Conservation (phyloP, 805 yeast species). For the Diddensiella santjacobensis region DNA sequence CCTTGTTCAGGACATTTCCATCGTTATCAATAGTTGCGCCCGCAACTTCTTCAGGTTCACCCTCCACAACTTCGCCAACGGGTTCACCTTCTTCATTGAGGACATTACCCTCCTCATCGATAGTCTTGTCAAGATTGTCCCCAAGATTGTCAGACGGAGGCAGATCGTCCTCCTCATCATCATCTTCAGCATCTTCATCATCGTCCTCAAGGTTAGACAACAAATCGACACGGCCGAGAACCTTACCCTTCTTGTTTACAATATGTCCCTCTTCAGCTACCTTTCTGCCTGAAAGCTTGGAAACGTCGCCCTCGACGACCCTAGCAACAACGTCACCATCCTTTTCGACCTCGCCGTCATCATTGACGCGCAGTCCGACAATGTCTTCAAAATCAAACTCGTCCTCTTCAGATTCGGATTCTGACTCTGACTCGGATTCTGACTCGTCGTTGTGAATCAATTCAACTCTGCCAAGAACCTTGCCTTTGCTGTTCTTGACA, state of each 20-base stretch:
- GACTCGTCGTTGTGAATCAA: not conserved
- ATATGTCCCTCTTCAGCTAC: not conserved
- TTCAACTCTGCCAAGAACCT: not conserved
- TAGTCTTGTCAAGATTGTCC: not conserved
- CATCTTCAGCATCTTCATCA: not conserved
- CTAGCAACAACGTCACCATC: not conserved
- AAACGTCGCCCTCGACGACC: not conserved
- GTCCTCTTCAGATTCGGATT: not conserved
- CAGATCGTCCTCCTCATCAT: not conserved
- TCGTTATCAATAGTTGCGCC: not conserved
- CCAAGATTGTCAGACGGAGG: no score
- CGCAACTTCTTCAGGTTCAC: not conserved
- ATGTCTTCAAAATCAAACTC: constrained; percentile 18
- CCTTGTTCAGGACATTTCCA: not conserved
- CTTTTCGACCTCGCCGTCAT: constrained; percentile 16
- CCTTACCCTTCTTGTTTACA: not conserved
- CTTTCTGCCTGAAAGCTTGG: not conserved
- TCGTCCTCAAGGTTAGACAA: not conserved
- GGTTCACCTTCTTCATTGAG: not conserved
- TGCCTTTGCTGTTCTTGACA: not conserved
- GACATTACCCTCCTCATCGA: constrained; percentile 1
- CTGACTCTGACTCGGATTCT: not conserved
- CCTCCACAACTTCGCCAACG: not conserved
- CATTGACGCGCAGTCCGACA: not conserved
- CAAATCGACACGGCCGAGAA: not conserved